These are phyloP conservation scores for Beauveria brongniartii DNA, from an alignment of 2,329 filamentous ascomycete species.

Conservation along the genomic window DNA sequence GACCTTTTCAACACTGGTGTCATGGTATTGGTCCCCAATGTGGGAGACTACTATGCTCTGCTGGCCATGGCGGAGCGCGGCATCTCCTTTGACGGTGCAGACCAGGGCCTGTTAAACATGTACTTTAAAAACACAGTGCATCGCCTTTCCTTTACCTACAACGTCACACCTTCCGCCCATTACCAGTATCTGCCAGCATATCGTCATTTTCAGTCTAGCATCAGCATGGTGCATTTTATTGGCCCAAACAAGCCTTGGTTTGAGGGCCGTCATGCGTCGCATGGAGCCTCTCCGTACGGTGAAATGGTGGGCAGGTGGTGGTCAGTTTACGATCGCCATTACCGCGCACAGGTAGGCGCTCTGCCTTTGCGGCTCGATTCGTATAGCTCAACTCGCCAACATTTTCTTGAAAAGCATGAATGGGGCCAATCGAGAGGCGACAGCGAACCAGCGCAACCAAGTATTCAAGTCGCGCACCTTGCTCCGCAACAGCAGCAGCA, in stretches of 20 bases:
- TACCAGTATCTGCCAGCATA: conserved; percentile 98
- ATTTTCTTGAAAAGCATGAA: neutral
- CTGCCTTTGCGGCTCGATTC: neutral
- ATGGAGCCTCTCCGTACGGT: conserved; percentile 59
- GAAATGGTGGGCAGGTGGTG: conserved; percentile 87
- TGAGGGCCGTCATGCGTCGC: conserved; percentile 47
- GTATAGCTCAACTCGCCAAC: neutral
- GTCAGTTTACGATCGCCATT: conserved; percentile 87
- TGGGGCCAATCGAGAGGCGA: neutral
- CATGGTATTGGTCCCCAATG: conserved; percentile 80
- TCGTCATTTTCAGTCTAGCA: conserved; percentile 81
- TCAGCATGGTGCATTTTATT: conserved; percentile 92
- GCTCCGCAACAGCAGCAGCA: conserved; percentile 12
- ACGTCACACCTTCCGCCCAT: conserved; percentile 90
- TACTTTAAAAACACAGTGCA: conserved; percentile 81
- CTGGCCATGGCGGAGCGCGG: conserved; percentile 75
- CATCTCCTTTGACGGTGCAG: conserved; percentile 92
- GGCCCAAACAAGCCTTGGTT: conserved; percentile 86
- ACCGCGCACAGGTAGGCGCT: conserved; percentile 43
- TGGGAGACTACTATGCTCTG: conserved; percentile 82
- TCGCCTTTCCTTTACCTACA: conserved; percentile 89
- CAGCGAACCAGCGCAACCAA: neutral
- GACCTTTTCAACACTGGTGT: conserved; percentile 98
- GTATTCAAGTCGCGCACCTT: conserved; percentile 13
- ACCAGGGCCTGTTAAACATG: conserved; percentile 92